Percentiles rank a stretch among this genome's conserved stretches.
phyloP scores from a whole-genome alignment of 257 asterid genomes.

The Capsicum baccatum region DNA sequence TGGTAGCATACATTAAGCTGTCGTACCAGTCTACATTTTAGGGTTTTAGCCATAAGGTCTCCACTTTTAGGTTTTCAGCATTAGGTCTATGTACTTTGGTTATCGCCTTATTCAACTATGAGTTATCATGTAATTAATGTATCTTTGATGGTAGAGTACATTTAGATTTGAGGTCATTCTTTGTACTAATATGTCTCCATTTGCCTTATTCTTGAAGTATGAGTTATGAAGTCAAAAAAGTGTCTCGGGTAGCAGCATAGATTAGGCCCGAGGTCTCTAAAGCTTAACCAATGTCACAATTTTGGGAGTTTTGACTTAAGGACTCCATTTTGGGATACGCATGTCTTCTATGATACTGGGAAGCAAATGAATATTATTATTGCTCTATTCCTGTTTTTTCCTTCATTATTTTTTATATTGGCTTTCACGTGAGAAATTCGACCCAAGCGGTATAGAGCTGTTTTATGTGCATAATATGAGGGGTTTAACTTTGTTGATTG shows the following conservation, averaged over 20 bases:
- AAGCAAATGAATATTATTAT: background rate
- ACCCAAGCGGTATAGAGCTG: background rate
- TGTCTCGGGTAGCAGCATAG: background rate
- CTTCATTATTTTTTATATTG: background rate
- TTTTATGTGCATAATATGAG: conserved; percentile 9
- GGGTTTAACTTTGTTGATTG: conserved; percentile 13
- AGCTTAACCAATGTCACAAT: background rate
- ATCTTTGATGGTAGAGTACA: background rate
- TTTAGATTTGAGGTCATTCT: conserved; percentile 9
- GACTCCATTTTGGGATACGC: background rate
- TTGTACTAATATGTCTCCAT: background rate
- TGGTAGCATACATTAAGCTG: background rate
- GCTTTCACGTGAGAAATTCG: background rate
- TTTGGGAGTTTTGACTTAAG: background rate
- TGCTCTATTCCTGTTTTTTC: background rate
- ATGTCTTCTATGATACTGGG: background rate
- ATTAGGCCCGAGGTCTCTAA: background rate
- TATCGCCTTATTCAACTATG: background rate
- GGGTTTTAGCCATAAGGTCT: background rate
- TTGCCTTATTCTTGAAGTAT: background rate
- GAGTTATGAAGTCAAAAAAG: background rate
- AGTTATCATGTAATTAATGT: conserved; percentile 2
- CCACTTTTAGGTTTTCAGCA: background rate
- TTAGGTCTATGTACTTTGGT: background rate
- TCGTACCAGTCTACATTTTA: background rate